Evolutionary conservation across 441 rosid genomes (phyloP).

Genomic region (Gossypium davidsonii): DNA sequence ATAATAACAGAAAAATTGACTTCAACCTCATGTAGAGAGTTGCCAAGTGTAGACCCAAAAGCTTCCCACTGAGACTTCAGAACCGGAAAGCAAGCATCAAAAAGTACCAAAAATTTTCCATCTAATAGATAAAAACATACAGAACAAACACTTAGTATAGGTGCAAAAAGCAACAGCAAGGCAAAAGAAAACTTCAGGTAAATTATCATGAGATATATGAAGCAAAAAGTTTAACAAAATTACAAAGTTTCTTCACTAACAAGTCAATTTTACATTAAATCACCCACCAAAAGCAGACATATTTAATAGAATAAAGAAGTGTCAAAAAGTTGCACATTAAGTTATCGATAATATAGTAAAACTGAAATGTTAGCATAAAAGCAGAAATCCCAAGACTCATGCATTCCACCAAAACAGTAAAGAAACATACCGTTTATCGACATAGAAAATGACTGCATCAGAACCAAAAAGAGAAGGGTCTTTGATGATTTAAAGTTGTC

Average conservation of each 20-base stretch:
- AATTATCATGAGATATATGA: not conserved
- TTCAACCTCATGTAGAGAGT: conserved; percentile 52
- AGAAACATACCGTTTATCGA: conserved; percentile 33
- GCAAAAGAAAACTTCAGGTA: not conserved
- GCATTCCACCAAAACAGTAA: not conserved
- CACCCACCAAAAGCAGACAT: not conserved
- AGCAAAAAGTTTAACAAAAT: not conserved
- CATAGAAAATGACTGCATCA: conserved; percentile 57
- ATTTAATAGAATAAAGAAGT: not conserved
- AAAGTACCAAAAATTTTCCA: conserved; percentile 38
- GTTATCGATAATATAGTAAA: not conserved
- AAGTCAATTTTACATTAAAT: not conserved
- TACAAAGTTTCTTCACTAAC: not conserved
- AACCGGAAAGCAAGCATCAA: conserved; percentile 67
- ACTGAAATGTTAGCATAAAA: not conserved
- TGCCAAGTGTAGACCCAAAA: conserved; percentile 33
- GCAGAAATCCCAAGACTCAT: not conserved
- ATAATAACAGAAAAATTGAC: conserved; percentile 15
- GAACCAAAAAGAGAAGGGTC: conserved; percentile 61
- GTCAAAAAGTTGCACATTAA: not conserved
- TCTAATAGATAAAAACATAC: conserved; percentile 36
- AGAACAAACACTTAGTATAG: conserved; percentile 14
- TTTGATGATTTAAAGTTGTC: conserved; percentile 45
- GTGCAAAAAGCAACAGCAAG: not conserved
- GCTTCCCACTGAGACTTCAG: conserved; percentile 74